Conservation (phyloP, 768 basidiomycete species). For the Guyanaporus albipodus region DNA sequence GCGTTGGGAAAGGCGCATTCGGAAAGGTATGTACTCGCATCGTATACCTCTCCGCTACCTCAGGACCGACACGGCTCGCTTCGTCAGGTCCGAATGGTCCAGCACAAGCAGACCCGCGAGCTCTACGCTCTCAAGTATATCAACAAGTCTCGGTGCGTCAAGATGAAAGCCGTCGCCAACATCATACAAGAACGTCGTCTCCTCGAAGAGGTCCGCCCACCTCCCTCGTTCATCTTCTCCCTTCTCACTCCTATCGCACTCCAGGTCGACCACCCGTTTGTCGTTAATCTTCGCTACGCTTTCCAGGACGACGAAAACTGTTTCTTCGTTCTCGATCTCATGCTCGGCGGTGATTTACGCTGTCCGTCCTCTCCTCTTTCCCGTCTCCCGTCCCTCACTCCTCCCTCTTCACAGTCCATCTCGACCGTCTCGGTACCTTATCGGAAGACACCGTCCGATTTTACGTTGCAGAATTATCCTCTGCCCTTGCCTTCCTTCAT, state of each 20-base stretch:
- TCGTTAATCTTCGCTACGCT: slow-evolving; percentile 93
- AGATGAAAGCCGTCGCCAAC: slow-evolving; percentile 97
- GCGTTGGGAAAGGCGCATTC: slow-evolving; percentile 98
- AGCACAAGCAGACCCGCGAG: slow-evolving; percentile 97
- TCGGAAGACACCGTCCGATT: slow-evolving; percentile 79
- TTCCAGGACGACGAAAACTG: slow-evolving; percentile 99
- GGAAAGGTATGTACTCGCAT: slow-evolving; percentile 68
- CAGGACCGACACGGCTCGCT: slow-evolving; percentile 6
- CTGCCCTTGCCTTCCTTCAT: slow-evolving; percentile 87
- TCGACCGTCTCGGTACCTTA: slow-evolving; percentile 75
- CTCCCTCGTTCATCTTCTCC: not conserved
- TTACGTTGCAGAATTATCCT: slow-evolving; percentile 85
- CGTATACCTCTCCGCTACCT: slow-evolving; percentile 7
- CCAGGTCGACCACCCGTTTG: slow-evolving; percentile 92
- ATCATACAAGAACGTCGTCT: slow-evolving; percentile 94
- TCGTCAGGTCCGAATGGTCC: slow-evolving; percentile 91
- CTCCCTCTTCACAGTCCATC: slow-evolving; percentile 57
- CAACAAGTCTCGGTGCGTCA: slow-evolving; percentile 96
- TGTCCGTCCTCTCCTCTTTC: slow-evolving; percentile 48
- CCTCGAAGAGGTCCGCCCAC: slow-evolving; percentile 80
- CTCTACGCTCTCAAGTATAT: slow-evolving; percentile 99
- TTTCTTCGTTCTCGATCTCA: slow-evolving; percentile 96
- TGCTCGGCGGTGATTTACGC: slow-evolving; percentile 92
- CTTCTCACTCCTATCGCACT: not conserved
- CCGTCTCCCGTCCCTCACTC: not conserved